Evolutionary conservation across 2,329 filamentous ascomycete species (phyloP), one percentile per base, ranked within the genome.

Genomic region (Hymenoscyphus occultus): DNA sequence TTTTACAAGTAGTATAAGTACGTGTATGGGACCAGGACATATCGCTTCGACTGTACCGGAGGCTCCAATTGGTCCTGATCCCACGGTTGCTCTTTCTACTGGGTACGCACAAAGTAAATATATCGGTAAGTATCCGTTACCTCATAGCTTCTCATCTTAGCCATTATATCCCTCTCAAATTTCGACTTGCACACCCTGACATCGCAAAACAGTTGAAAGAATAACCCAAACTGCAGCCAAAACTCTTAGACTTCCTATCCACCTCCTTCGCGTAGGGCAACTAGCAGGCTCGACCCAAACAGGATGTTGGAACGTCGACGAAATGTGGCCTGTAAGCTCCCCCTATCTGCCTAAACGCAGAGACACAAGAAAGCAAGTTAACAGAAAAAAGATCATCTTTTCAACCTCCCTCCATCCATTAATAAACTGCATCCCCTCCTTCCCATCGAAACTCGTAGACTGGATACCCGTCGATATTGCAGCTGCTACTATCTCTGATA

Each of bases 91-190:
- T 3, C 61, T 73, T 13, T 48, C 64, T 9, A 74, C 70, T 4
- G 72, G 72, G 4, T 74, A 74, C 42, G 71, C 71, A 14, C 70
- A 72, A 57, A 71, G 69, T 56, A 74, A 74, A 70, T 74, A 71
- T 48, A 71, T 74, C 22, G 64, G 71, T 71, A 64, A n/a, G 16
- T 28, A 39, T 42, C 45, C 35, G 28, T 28, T 28, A 28, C 28
- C 28, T 28, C 28, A 28, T 28, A 28, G 28, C 28, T 28, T 28
- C 28, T 28, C 28, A 28, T 28, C 2, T 28, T 3, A 28, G 28
- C 28, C 28, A 28, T 28, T 28, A 3, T 28, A 28, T 28, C 28
- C 28, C 28, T 28, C 28, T 28, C 28, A 28, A 28, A 28, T 28
- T 28, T 28, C 28, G 28, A 28, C 2, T 28, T 28, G 28, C 28